Base-by-base conservation (phyloP, 2,329 filamentous ascomycete species). In the Aspergillus hortae region DNA sequence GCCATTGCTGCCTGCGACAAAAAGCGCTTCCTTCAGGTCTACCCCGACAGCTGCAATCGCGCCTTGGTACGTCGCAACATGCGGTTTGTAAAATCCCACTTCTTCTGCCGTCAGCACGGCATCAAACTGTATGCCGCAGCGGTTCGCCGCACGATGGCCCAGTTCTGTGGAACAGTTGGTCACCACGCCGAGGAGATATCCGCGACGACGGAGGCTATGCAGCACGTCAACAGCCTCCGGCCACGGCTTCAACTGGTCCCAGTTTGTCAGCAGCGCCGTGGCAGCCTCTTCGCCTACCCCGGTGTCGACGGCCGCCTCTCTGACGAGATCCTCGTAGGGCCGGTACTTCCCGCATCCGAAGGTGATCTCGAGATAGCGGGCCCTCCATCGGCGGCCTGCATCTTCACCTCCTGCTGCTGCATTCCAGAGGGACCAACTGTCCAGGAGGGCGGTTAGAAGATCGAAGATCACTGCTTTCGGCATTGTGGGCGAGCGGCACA, bases 21-120 rank as follows among this genome's bases (percentile, higher is more conserved):
- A 50, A 11, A 50, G 33, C 1, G 33, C 43, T 5, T 50, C 48
- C 1, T 23, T 32, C 2, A 41, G 11, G 1, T 45, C 23, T 11
- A 50, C 48, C 4, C 43, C 42, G 21, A 46, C 15, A 6, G 42
- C 48, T 6, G 32, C 35, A 4, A 45, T 4, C 11, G 40, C 36
- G 17, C 27, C 23, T 3, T n/a, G 30, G 23, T 50, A 50, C 3
- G 48, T 25, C 12, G 44, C 27, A 19, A 21, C 19, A 9, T 32
- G 33, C 10, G 48, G 48, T 15, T 50, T 50, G 6, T 50, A 50
- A 32, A 38, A 50, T 2, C 48, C 48, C 6, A 33, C 48, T 33
- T 50, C 48, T n/a, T 50, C 48, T 5, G 48, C 48, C 6, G 48
- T 50, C 17, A 50, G 19, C 4, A 50, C 32, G 11, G 42, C 48